Evolutionary conservation across 306 rosid genomes (phyloP), one percentile per base, ranked within the genome.

Genomic region (Malus sieversii): DNA sequence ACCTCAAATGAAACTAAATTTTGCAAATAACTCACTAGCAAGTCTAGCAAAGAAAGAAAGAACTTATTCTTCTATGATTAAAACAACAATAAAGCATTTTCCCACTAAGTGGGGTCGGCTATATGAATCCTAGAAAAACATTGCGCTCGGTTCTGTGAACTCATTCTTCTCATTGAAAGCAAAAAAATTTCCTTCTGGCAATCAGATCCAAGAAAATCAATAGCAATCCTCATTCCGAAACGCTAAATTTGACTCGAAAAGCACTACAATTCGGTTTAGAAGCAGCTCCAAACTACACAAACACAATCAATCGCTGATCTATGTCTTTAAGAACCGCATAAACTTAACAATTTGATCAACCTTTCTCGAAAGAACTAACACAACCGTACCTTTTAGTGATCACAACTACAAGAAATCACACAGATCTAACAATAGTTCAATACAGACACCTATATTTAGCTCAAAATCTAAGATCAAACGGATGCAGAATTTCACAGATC

Each of bases 401-500:
- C 57, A 42, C 61, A 20, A 18, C 22, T 61, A 9, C 16, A 14
- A 53, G 32, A n/a, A 79, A 2, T 18, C 61, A 29, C 82, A 77
- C 82, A 77, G 82, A 82, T 82, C 85, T 74, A 67, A 70, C 57
- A n/a, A 46, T 1, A 51, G 25, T 32, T 13, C 25, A 64, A 4
- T 6, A 27, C 22, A 38, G 6, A 51, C 27, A 66, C 48, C 44
- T 27, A 64, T 8, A 73, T 27, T 10, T 51, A 11, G 51, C 59
- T 19, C 12, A 46, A 30, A 20, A 53, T 70, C 48, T 30, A 63
- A 51, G 66, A 57, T 33, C 19, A 73, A 63, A 22, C 61, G 77
- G 13, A 25, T 10, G 46, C 61, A 10, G 15, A 74, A 62, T 62
- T 25, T 62, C 77, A 62, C 61, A 62, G 82, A 51, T 69, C 63